Conservation (phyloP, 208 protist genomes). For the Leishmania gerbilli region DNA sequence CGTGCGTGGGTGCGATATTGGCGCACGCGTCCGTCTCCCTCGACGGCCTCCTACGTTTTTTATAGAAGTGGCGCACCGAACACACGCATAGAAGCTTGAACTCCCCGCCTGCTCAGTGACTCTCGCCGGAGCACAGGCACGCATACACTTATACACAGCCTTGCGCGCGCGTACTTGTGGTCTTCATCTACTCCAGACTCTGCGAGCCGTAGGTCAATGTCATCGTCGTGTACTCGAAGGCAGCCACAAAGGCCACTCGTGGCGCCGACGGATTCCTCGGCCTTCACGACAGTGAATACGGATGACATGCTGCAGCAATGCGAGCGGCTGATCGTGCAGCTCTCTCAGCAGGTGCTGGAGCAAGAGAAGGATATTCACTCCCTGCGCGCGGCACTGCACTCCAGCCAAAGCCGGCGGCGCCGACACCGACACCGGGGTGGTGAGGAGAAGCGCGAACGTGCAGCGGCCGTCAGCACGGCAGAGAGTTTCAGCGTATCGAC, state of each 20-base stretch:
- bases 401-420: neutral
- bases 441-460: neutral
- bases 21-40: neutral
- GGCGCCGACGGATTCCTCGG: neutral
- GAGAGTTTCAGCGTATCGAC: neutral
- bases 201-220: slow-evolving; percentile 1
- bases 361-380: slow-evolving; percentile 60
- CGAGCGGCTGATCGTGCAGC: slow-evolving; percentile 44
- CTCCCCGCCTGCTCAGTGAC: neutral
- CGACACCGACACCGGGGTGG: neutral
- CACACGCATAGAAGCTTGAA: neutral
- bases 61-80: neutral
- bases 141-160: neutral
- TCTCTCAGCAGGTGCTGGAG: slow-evolving; percentile 49
- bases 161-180: neutral
- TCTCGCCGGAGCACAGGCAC: neutral
- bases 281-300: slow-evolving; percentile 6
- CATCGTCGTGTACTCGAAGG: neutral
- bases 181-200: neutral
- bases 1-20: neutral
- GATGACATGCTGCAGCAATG: slow-evolving; percentile 35
- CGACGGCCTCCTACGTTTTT: neutral
- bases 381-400: slow-evolving; percentile 23
- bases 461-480: neutral
- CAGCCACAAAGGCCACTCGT: neutral